Evolutionary conservation across 2,329 filamentous ascomycete genomes (phyloP), one percentile per base, ranked within the genome.

Genomic region (Magnaporthiopsis rhizophila): DNA sequence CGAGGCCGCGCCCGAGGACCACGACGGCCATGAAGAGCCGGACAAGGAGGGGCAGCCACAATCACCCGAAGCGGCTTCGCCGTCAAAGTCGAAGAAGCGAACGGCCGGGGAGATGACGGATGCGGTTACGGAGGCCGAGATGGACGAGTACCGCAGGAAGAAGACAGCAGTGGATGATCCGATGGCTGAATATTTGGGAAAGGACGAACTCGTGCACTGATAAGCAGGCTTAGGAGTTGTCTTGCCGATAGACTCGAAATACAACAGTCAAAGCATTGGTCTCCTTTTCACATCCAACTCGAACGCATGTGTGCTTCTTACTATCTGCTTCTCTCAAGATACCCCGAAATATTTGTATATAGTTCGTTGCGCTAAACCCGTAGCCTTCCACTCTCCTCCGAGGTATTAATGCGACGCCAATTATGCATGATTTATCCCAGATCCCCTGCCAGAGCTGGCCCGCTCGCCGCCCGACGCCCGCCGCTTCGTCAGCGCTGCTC

Each of bases 71-170:
- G 32, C 7, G 30, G 32, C 26, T 7, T 59, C 67, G 57, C 61
- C 62, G 21, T 58, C 65, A 50, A 70, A 67, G 62, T 70, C 68
- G n/a, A 64, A 87, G 74, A 94, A 96, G 75, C 83, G 92, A 59
- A 90, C 89, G 1, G 78, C 91, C 36, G 86, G 90, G 64, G 90
- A 96, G 72, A 88, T 96, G 82, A 86, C 89, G 70, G 86, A 85
- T 28, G 90, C 89, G 1, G 83, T 95, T 15, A 88, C 88, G 0
- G 91, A 96, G 72, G 90, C 89, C 64, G 92, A 97, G 69, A 84
- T 97, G 78, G 93, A 97, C 65, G 87, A 89, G 66, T 97, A 96
- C 74, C 86, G 92, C 70, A 84, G 86, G 69, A 93, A 92, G 73
- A 83, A 88, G 68, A 84, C 86, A 62, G 86, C 86, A 34, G 86